A percentile compares a stretch with the other conserved stretches of the same genome.
Conservation (phyloP, 345 rosid species). For the rapeseed (Brassica napus) region Da-Ae NC_063446.1:52358501-52359000, state of each 20-base stretch:
- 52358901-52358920: not conserved
- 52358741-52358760: not conserved
- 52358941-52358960: constrained; percentile 58
- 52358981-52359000: constrained; percentile 46
- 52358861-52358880: too few species aligned
- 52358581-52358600: constrained; percentile 56
- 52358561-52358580: constrained; percentile 55
- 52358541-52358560: constrained; percentile 49
- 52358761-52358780: not conserved
- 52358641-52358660: constrained; percentile 45
- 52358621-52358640: constrained; percentile 60
- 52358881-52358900: too few species aligned
- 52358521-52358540: not conserved
- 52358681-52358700: not conserved
- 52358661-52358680: not conserved
- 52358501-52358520: constrained; percentile 4
- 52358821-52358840: too few species aligned
- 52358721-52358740: constrained; percentile 39
- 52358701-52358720: not conserved
- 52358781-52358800: too few species aligned
- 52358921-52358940: not conserved
- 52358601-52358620: constrained; percentile 45
- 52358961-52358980: constrained; percentile 63
- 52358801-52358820: too few species aligned
- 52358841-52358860: too few species aligned